These are phyloP conservation scores for Smittium mucronatum DNA, from an alignment of 371 early-diverging fungal genomes.

Conservation along the genomic window DNA sequence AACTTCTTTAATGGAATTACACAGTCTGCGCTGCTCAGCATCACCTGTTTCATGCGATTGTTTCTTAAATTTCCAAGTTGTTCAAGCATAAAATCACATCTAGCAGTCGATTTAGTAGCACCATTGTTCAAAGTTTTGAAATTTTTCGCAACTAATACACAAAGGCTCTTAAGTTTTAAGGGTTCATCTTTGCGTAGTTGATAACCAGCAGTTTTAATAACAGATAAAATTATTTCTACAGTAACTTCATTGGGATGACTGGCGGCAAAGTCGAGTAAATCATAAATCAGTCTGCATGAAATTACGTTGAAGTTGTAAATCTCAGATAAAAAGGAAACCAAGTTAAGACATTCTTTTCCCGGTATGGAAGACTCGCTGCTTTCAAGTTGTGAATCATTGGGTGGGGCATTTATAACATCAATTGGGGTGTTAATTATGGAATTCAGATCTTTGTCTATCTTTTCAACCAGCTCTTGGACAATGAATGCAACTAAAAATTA, in stretches of 20 bases:
- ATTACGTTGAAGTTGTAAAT: constrained; percentile 85
- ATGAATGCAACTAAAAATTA: constrained; percentile 53
- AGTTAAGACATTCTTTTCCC: constrained; percentile 57
- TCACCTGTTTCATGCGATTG: constrained; percentile 62
- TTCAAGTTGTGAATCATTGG: neutral
- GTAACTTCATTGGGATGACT: constrained; percentile 56
- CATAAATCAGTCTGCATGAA: constrained; percentile 72
- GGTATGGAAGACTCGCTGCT: constrained; percentile 8
- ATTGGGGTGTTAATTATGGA: constrained; percentile 17
- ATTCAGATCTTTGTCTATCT: constrained; percentile 45
- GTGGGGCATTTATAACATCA: neutral
- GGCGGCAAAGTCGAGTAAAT: constrained; percentile 60
- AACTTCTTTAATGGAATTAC: constrained; percentile 67
- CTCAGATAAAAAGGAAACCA: constrained; percentile 65
- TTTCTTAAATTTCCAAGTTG: constrained; percentile 80
- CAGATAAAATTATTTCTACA: constrained; percentile 73
- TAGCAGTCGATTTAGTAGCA: constrained; percentile 34
- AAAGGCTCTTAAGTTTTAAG: constrained; percentile 59
- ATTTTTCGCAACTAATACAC: constrained; percentile 35
- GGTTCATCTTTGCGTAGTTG: constrained; percentile 88
- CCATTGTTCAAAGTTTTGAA: neutral
- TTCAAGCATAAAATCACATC: constrained; percentile 88
- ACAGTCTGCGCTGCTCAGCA: constrained; percentile 42
- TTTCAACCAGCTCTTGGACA: constrained; percentile 69
- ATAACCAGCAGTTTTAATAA: constrained; percentile 70